A percentile compares a stretch with the other conserved stretches of the same genome.
phyloP scores from a whole-genome alignment of 1,139 yeast species.

The Blastobotrys petasosporus region DNA sequence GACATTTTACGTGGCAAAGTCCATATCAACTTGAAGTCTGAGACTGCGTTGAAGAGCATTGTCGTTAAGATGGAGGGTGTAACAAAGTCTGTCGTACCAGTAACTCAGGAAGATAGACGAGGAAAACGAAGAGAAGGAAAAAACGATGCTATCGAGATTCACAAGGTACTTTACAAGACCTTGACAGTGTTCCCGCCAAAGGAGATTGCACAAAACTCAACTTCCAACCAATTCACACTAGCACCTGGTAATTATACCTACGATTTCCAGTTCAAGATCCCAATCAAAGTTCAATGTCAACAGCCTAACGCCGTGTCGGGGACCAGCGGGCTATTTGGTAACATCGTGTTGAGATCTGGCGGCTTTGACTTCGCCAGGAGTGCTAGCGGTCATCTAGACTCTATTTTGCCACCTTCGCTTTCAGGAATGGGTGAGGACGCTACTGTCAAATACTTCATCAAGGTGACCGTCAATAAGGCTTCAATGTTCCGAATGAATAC shows the following conservation, averaged over 20 bases:
- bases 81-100: slow-evolving; percentile 38
- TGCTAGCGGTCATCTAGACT: slow-evolving; percentile 37
- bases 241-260: slow-evolving; percentile 55
- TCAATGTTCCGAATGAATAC: slow-evolving; percentile 48
- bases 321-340: slow-evolving; percentile 6
- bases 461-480: slow-evolving; percentile 54
- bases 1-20: slow-evolving; percentile 49
- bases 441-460: slow-evolving; percentile 46
- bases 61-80: slow-evolving; percentile 58
- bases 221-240: slow-evolving; percentile 50
- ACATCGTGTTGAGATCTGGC: slow-evolving; percentile 35
- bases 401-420: slow-evolving; percentile 54
- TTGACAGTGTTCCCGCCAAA: slow-evolving; percentile 56
- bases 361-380: slow-evolving; percentile 28
- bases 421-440: slow-evolving; percentile 45
- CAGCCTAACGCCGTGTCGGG: slow-evolving; percentile 27
- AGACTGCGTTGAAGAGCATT: slow-evolving; percentile 46
- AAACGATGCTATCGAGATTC: slow-evolving; percentile 39
- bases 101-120: slow-evolving; percentile 12
- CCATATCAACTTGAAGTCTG: slow-evolving; percentile 40
- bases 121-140: slow-evolving; percentile 21
- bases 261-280: slow-evolving; percentile 52
- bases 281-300: slow-evolving; percentile 46
- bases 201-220: slow-evolving; percentile 45
- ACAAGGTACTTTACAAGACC: slow-evolving; percentile 52